phyloP scores from a whole-genome alignment of 2,329 filamentous ascomycete species.

The Ophiostoma pallidulum region DNA sequence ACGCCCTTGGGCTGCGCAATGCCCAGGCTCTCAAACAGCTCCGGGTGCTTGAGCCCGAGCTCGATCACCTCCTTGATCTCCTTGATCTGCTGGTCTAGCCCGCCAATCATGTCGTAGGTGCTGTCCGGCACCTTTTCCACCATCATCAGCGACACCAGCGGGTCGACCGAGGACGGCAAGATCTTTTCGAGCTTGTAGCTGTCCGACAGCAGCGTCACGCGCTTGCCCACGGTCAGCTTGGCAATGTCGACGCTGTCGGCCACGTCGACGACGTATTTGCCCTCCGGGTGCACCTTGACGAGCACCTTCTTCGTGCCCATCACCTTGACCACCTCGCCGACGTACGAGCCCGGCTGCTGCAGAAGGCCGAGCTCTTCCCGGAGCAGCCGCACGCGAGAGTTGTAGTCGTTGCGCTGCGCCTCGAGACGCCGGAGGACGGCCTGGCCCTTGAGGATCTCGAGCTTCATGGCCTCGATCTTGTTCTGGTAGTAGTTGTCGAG shows the following conservation, averaged over 20 bases:
- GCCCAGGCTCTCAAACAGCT: slow-evolving; percentile 97
- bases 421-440: slow-evolving; percentile 89
- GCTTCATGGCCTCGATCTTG: slow-evolving; percentile 99
- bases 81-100: slow-evolving; percentile 97
- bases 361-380: slow-evolving; percentile 91
- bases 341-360: slow-evolving; percentile 95
- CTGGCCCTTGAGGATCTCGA: slow-evolving; percentile 98
- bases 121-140: slow-evolving; percentile 99
- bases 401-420: slow-evolving; percentile 98
- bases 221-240: slow-evolving; percentile 96
- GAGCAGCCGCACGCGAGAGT: slow-evolving; percentile 88
- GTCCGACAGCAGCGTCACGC: slow-evolving; percentile 91
- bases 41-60: slow-evolving; percentile 93
- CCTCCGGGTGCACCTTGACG: slow-evolving; percentile 97
- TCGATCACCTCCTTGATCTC: slow-evolving; percentile 99
- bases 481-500: slow-evolving; percentile 99
- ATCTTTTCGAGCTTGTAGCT: slow-evolving; percentile 99
- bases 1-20: slow-evolving; percentile 98
- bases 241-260: slow-evolving; percentile 86
- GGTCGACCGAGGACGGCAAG: slow-evolving; percentile 94
- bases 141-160: slow-evolving; percentile 99
- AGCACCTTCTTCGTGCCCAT: slow-evolving; percentile 99
- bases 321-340: slow-evolving; percentile 99
- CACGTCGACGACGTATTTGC: slow-evolving; percentile 99
- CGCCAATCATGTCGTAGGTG: slow-evolving; percentile 99